Evolutionary conservation across 495 filamentous ascomycete species (phyloP).

Genomic region (Neurospora sp.): DNA sequence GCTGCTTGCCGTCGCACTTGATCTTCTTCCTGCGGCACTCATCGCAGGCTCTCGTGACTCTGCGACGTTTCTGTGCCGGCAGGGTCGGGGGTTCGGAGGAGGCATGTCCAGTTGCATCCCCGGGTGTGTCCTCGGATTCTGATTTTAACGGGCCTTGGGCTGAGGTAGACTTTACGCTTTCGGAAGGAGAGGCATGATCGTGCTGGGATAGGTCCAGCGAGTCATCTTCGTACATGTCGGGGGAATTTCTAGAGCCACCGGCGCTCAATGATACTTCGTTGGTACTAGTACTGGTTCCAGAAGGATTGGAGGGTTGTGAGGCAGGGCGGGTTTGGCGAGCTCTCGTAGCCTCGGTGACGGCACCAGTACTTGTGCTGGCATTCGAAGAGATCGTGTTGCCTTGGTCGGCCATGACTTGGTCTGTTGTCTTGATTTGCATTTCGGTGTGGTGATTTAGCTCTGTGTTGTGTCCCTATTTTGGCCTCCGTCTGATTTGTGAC

Average conservation of each 20-base stretch:
- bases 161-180: conserved; percentile 15
- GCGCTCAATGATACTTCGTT: conserved; percentile 5
- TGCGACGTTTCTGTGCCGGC: conserved; percentile 75
- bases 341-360: neutral
- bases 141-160: conserved; percentile 13
- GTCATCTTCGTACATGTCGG: conserved; percentile 29
- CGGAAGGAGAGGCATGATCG: conserved; percentile 21
- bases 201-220: conserved; percentile 22
- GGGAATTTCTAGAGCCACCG: conserved; percentile 8
- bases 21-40: conserved; percentile 97
- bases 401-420: neutral
- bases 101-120: conserved; percentile 6
- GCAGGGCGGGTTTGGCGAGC: conserved; percentile 15
- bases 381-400: neutral
- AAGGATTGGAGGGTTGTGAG: conserved; percentile 14
- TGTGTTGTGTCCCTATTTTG: neutral
- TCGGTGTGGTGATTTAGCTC: neutral
- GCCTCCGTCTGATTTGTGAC: neutral
- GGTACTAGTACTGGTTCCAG: conserved; percentile 13
- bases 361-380: conserved; percentile 3
- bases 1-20: conserved; percentile 96
- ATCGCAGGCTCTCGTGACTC: conserved; percentile 89
- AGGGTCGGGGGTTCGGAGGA: conserved; percentile 21
- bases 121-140: conserved; percentile 16
- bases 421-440: neutral